These are phyloP conservation scores for Pleurotus salmoneostramineus DNA, from an alignment of 768 basidiomycete genomes.

Conservation along the genomic window DNA sequence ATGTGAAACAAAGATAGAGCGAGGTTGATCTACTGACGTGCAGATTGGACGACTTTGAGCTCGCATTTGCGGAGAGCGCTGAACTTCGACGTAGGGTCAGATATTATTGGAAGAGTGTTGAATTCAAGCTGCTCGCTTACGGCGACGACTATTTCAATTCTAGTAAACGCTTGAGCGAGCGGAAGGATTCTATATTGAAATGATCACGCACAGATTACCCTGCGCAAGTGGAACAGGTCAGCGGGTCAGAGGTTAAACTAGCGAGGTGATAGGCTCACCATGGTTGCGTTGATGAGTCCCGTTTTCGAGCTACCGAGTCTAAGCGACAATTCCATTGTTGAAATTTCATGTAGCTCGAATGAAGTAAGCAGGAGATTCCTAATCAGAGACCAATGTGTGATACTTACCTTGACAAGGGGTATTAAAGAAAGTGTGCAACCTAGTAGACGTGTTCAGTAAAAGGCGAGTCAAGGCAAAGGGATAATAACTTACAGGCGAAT, in stretches of 20 bases:
- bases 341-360: conserved; percentile 68
- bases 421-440: conserved; percentile 70
- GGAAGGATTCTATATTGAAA: not conserved
- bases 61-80: conserved; percentile 83
- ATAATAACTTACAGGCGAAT: conserved; percentile 51
- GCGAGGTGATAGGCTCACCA: conserved; percentile 40
- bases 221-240: conserved; percentile 19
- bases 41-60: conserved; percentile 75
- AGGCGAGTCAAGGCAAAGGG: not conserved
- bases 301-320: conserved; percentile 76
- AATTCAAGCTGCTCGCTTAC: conserved; percentile 35
- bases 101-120: not conserved
- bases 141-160: conserved; percentile 67
- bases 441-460: conserved; percentile 18
- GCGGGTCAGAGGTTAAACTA: conserved; percentile 2
- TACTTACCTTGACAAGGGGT: conserved; percentile 68
- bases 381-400: not conserved
- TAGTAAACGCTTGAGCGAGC: conserved; percentile 14
- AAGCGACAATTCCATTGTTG: conserved; percentile 67
- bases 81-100: conserved; percentile 37
- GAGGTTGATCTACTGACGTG: conserved; percentile 42
- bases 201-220: conserved; percentile 60
- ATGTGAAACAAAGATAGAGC: not conserved
- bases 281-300: conserved; percentile 76
- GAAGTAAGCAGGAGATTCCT: not conserved